Base-by-base conservation (phyloP, 345 rosid species). In the Theobroma cacao region DNA sequence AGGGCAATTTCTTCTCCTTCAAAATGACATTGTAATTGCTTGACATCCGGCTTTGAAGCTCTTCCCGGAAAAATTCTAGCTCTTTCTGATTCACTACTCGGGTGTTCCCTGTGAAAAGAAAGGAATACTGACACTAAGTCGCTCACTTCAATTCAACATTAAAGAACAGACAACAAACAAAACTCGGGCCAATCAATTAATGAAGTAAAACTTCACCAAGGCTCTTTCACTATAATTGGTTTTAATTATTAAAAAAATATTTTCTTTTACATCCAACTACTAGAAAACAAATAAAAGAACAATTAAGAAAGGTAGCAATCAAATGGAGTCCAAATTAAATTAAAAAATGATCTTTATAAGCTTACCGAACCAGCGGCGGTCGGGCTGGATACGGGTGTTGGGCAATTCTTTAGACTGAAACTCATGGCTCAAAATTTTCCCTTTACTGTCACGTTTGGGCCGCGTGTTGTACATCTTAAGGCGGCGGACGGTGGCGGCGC, bases 281-380 rank as follows among this genome's bases (percentile, higher is more conserved):
- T 47, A 47, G 13, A 71, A 50, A 50, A 33, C 17, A 2, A 58
- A 30, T 22, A 56, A 24, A 26, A 41, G 22, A 41, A 15, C 4
- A 66, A 45, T 26, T 38, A 80, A 55, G n/a, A 47, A 38, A 5
- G 28, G 24, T 20, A 74, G 15, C 40, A 66, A 14, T 43, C 55
- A 20, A 43, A 61, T 1, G 2, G 6, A 28, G 12, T 33, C 22
- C 50, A 47, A 69, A 6, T 15, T 65, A 24, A 22, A 17, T 7
- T 72, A 20, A 4, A 50, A 11, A n/a, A 13, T 24, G 3, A 22
- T 26, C 22, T 18, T 70, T 24, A n/a, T 24, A 47, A 3, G 78
- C 87, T 17, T 50, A 93, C 99, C 97, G 31, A 96, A 94, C 96
- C 97, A 94, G 69, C 97, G 90, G 70, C 95, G 89, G 77, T 96